Percentiles rank a stretch among this genome's conserved stretches.
These are phyloP conservation scores for Mariannaea elegans DNA, from an alignment of 2,329 filamentous ascomycete genomes.

Conservation along the genomic window DNA sequence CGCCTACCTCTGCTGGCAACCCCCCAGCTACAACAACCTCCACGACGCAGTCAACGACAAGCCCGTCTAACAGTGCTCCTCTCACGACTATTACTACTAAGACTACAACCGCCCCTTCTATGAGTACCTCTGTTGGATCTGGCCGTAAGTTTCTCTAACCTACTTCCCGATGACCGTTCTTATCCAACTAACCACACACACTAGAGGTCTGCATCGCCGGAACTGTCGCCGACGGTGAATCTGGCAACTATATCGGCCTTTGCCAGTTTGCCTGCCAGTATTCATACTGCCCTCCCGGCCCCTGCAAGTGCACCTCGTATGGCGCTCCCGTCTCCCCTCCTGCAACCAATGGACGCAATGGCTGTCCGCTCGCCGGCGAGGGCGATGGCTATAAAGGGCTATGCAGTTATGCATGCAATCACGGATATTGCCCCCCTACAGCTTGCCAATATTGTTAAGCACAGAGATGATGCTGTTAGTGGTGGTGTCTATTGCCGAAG, in stretches of 20 bases:
- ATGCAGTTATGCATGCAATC: constrained; percentile 56
- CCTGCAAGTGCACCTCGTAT: constrained; percentile 45
- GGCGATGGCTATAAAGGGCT: constrained; percentile 52
- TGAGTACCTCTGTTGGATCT: background rate
- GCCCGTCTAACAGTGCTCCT: background rate
- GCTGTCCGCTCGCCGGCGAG: constrained; percentile 45
- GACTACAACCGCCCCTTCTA: constrained; percentile 8
- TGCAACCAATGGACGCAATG: constrained; percentile 37
- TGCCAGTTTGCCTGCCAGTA: constrained; percentile 45
- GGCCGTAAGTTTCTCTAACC: background rate
- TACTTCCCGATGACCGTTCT: background rate
- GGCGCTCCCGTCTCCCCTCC: constrained; percentile 41
- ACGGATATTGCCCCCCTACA: constrained; percentile 55
- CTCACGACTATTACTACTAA: background rate
- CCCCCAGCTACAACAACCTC: no score
- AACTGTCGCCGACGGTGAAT: constrained; percentile 41
- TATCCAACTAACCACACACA: background rate
- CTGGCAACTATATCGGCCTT: constrained; percentile 46
- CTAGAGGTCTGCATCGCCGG: constrained; percentile 39
- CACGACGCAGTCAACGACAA: background rate
- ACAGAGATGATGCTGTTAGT: no score
- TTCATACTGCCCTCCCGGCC: constrained; percentile 46
- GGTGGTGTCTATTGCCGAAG: no score
- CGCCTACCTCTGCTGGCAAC: constrained; percentile 52
- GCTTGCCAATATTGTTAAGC: constrained; percentile 37